These are phyloP conservation scores for Orbilia blumenaviensis DNA, from an alignment of 2,329 filamentous ascomycete genomes.

Conservation along the genomic window DNA sequence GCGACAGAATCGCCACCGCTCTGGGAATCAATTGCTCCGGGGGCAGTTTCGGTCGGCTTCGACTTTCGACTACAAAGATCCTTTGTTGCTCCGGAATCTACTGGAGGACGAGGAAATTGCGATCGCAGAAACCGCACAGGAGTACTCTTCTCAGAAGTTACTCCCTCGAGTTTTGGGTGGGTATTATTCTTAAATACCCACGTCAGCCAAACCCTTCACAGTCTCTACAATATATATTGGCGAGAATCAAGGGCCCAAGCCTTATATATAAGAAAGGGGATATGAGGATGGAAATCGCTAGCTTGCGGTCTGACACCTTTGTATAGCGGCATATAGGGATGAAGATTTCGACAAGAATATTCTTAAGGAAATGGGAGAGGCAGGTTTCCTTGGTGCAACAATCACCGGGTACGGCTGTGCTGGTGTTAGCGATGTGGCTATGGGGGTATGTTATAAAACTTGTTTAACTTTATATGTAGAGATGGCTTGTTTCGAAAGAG, in stretches of 20 bases:
- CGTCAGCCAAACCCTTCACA: too few species aligned
- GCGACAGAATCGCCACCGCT: not conserved
- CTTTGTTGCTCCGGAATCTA: slow-evolving; percentile 76
- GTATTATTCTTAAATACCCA: too few species aligned
- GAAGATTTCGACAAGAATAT: slow-evolving; percentile 88
- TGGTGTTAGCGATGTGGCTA: slow-evolving; percentile 84
- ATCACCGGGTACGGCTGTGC: slow-evolving; percentile 90
- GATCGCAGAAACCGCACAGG: slow-evolving; percentile 87
- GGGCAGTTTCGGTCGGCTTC: slow-evolving; percentile 23
- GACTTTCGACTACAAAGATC: slow-evolving; percentile 89
- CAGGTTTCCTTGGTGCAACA: slow-evolving; percentile 85
- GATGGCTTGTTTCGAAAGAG: too few species aligned
- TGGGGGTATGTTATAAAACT: slow-evolving; percentile 64
- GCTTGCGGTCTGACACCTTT: not conserved
- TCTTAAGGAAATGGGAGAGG: slow-evolving; percentile 87
- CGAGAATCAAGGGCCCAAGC: too few species aligned
- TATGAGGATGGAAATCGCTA: not conserved
- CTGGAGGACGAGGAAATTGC: slow-evolving; percentile 90
- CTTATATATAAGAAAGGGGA: too few species aligned
- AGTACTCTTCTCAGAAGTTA: slow-evolving; percentile 91
- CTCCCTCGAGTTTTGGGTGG: slow-evolving; percentile 84
- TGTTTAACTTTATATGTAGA: not conserved
- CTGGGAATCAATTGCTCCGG: not conserved
- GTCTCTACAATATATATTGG: too few species aligned
- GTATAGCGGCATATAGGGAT: slow-evolving; percentile 80